Evolutionary conservation across 1,284 basidiomycete genomes (phyloP).

Genomic region (Austroboletus niveus): DNA sequence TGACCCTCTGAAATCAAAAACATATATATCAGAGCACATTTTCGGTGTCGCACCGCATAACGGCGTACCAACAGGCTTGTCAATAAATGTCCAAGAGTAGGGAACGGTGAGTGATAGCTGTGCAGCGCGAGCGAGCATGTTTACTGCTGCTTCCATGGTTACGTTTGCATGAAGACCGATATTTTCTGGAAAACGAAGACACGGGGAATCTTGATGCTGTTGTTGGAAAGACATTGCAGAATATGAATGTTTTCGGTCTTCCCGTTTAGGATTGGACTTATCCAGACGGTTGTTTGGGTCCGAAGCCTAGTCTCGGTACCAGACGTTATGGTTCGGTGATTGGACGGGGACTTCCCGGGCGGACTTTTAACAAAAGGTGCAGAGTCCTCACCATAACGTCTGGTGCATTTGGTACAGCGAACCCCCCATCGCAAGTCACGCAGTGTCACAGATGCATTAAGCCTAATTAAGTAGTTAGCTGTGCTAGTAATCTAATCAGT

Average conservation of each 20-base stretch:
- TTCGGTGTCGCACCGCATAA: background rate
- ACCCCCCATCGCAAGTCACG: too few species aligned
- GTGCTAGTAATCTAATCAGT: too few species aligned
- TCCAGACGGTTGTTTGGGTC: constrained; percentile 36
- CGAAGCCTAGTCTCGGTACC: constrained; percentile 6
- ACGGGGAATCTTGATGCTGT: constrained; percentile 49
- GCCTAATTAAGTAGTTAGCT: too few species aligned
- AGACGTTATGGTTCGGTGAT: too few species aligned
- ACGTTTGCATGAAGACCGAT: constrained; percentile 55
- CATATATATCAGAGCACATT: background rate
- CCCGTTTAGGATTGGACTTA: constrained; percentile 11
- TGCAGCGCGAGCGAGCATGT: constrained; percentile 57
- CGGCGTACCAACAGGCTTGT: constrained; percentile 63
- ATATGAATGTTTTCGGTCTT: background rate
- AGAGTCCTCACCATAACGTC: too few species aligned
- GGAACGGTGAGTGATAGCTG: constrained; percentile 54
- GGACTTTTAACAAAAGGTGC: too few species aligned
- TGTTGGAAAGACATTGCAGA: constrained; percentile 36
- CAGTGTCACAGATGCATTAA: too few species aligned
- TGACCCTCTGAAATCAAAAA: constrained; percentile 52
- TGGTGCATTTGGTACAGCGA: too few species aligned
- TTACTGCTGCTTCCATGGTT: constrained; percentile 54
- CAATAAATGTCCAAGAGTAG: constrained; percentile 69
- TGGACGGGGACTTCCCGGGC: too few species aligned
- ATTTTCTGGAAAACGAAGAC: constrained; percentile 65